Evolutionary conservation across 2,329 filamentous ascomycete genomes (phyloP).

Genomic region (Westerdykella ornata): DNA sequence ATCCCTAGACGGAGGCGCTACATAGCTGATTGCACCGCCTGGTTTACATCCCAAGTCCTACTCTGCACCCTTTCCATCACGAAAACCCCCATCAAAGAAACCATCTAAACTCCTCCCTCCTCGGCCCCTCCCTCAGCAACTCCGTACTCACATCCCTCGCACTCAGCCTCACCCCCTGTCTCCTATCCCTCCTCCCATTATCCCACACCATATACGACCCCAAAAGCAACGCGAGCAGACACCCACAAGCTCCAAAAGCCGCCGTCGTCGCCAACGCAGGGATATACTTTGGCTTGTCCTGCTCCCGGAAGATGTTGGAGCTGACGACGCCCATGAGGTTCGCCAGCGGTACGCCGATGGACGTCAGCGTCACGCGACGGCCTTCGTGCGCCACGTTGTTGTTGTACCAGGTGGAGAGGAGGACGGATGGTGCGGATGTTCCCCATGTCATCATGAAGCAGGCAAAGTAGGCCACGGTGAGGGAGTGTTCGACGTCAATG

Average conservation of each 20-base stretch:
- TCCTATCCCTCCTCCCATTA: slow-evolving; percentile 54
- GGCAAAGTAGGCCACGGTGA: slow-evolving; percentile 66
- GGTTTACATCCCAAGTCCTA: no score
- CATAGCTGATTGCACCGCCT: no score
- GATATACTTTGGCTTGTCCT: slow-evolving; percentile 60
- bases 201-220: slow-evolving; percentile 60
- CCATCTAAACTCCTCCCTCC: slow-evolving; percentile 42
- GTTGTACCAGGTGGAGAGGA: slow-evolving; percentile 67
- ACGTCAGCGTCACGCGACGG: slow-evolving; percentile 62
- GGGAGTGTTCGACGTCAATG: slow-evolving; percentile 54
- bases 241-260: slow-evolving; percentile 56
- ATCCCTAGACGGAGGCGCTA: no score
- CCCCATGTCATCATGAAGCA: slow-evolving; percentile 81
- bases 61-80: no score
- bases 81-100: slow-evolving; percentile 11
- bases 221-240: slow-evolving; percentile 49
- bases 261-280: slow-evolving; percentile 61
- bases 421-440: slow-evolving; percentile 65
- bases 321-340: slow-evolving; percentile 69
- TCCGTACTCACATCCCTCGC: slow-evolving; percentile 47
- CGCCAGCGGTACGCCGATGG: slow-evolving; percentile 65
- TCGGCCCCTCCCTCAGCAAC: slow-evolving; percentile 41
- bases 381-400: slow-evolving; percentile 77
- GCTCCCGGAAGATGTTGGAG: slow-evolving; percentile 59
- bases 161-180: slow-evolving; percentile 49